Base-by-base conservation (phyloP, 2,329 filamentous ascomycete genomes). In the Chalaropsis ovoidea region DNA sequence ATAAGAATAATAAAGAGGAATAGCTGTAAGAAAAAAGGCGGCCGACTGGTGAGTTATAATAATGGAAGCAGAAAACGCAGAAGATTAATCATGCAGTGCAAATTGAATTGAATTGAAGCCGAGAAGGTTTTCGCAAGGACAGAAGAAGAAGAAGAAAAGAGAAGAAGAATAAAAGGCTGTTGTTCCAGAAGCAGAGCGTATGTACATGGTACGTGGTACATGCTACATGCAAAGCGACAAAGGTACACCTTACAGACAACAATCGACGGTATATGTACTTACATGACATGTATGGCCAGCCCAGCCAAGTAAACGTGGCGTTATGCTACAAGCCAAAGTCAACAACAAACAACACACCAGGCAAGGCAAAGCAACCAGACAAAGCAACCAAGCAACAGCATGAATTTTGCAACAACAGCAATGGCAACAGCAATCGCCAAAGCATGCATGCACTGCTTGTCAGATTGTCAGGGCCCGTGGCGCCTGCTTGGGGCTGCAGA, bases 251-350 rank as follows among this genome's bases (percentile, higher is more conserved):
- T 7, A 39, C 35, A 39, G 35, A 39, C 35, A 39, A 10, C 35
- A 39, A 10, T 10, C 3, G 35, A 39, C 35, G 8, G 35, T 39
- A 39, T 39, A 39, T 10, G 8, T 39, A 39, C 35, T 1, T 39
- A 39, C 5, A 39, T 39, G 11, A n/a, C 3, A 15, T 15, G 11
- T 15, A 43, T 43, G 7, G 42, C n/a, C 15, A 47, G n/a, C 3
- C 31, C 2, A 31, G 42, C 61, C 65, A 49, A 52, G 61, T 63
- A 58, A 67, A 67, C 65, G 65, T 67, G 65, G 65, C 52, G 65
- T 67, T 67, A 63, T 63, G 54, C 54, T 61, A 54, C 52, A 27
- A 35, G 60, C 56, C 62, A 41, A 63, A 45, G 61, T 47, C 62
- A 64, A 62, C 19, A 58, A 64, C 13, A 62, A 42, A 61, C 56